Conservation (phyloP, 2,329 filamentous ascomycete genomes). For the Fusarium tricinctum region DNA sequence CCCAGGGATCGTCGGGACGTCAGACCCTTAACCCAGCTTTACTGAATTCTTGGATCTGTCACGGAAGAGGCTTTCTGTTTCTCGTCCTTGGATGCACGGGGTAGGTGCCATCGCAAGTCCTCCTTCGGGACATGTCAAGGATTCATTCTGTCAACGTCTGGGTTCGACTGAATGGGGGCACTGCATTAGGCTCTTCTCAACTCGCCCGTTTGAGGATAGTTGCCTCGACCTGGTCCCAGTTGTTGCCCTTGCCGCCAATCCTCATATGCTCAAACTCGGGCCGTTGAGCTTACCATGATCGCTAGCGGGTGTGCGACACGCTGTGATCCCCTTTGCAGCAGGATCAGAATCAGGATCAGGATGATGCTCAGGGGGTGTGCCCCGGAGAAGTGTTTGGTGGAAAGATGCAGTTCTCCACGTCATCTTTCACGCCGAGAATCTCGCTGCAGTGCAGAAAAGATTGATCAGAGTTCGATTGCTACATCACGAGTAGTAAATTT, state of each 20-base stretch:
- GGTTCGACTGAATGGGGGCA: constrained; percentile 22
- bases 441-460: constrained; percentile 12
- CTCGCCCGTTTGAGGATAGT: constrained; percentile 36
- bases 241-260: constrained; percentile 23
- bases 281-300: constrained; percentile 33
- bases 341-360: constrained; percentile 23
- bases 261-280: constrained; percentile 36
- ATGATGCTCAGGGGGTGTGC: constrained; percentile 28
- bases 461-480: constrained; percentile 2
- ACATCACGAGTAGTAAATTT: not conserved
- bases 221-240: constrained; percentile 30
- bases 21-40: constrained; percentile 44
- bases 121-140: constrained; percentile 24
- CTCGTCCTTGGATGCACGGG: constrained; percentile 30
- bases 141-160: constrained; percentile 23
- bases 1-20: constrained; percentile 44
- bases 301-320: constrained; percentile 29
- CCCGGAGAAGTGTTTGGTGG: constrained; percentile 19
- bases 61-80: constrained; percentile 27
- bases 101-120: constrained; percentile 29
- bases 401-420: constrained; percentile 26
- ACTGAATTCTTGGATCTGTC: constrained; percentile 37
- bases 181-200: constrained; percentile 32
- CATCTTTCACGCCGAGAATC: constrained; percentile 24
- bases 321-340: constrained; percentile 44